These are phyloP conservation scores for Austroboletus festivus DNA, from an alignment of 768 basidiomycete genomes.

Conservation along the genomic window DNA sequence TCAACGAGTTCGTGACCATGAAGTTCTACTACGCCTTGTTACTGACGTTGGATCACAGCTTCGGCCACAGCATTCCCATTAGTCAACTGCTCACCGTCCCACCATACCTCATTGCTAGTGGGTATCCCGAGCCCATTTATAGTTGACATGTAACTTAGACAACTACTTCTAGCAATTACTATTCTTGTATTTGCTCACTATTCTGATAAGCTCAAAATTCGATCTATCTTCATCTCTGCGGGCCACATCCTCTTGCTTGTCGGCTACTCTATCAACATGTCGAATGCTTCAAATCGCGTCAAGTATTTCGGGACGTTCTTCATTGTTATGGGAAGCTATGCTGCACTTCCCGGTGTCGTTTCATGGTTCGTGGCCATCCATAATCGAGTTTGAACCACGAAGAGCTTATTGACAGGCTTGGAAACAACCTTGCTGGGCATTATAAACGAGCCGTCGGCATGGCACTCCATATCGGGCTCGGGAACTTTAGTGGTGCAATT, in stretches of 20 bases:
- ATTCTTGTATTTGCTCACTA: conserved; percentile 51
- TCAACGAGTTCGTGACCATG: conserved; percentile 38
- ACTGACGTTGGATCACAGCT: conserved; percentile 35
- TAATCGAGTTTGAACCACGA: not conserved
- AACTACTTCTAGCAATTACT: conserved; percentile 40
- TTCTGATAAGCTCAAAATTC: conserved; percentile 54
- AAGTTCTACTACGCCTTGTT: not conserved
- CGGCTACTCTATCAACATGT: conserved; percentile 65
- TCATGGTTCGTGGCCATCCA: conserved; percentile 53
- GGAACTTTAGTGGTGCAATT: conserved; percentile 64
- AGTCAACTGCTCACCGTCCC: conserved; percentile 68
- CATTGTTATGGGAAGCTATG: conserved; percentile 55
- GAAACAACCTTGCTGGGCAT: conserved; percentile 52
- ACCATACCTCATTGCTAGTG: conserved; percentile 62
- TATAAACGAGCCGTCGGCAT: conserved; percentile 69
- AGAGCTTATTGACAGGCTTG: conserved; percentile 49
- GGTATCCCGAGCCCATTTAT: conserved; percentile 22
- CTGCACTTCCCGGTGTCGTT: conserved; percentile 56
- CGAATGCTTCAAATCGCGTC: conserved; percentile 44
- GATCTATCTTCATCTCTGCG: conserved; percentile 56
- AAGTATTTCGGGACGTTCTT: conserved; percentile 78
- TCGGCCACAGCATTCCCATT: conserved; percentile 54
- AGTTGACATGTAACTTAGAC: not conserved
- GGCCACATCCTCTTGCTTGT: conserved; percentile 49
- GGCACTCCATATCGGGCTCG: conserved; percentile 50